A percentile compares a stretch with the other conserved stretches of the same genome.
These are phyloP conservation scores for Letharia lupina DNA, from an alignment of 495 filamentous ascomycete species.

Conservation along the genomic window DNA sequence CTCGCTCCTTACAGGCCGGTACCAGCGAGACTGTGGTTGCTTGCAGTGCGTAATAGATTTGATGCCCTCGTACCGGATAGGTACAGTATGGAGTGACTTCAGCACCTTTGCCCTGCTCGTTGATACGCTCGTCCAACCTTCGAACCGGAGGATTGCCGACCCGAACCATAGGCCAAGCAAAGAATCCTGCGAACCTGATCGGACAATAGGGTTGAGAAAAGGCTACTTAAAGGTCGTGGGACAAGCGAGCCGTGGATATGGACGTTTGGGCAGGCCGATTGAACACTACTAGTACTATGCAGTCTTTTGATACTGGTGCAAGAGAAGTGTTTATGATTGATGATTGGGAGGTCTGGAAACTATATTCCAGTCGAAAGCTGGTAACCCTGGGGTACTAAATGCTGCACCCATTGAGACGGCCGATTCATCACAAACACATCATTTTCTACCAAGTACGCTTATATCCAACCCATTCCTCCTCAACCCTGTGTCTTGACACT, in stretches of 20 bases:
- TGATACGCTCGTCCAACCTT: neutral
- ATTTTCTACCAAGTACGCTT: neutral
- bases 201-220: neutral
- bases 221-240: neutral
- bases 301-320: neutral
- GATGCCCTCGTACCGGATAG: neutral
- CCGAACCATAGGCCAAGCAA: neutral
- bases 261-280: neutral
- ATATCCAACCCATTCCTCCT: neutral
- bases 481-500: neutral
- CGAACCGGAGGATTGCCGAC: constrained; percentile 4
- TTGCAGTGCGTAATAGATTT: neutral
- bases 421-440: neutral
- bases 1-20: neutral
- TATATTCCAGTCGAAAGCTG: neutral
- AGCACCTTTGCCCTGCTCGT: neutral
- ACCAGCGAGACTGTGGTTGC: neutral
- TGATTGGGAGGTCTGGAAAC: neutral
- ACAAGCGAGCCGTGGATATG: neutral
- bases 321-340: neutral
- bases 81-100: neutral
- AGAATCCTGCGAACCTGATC: neutral
- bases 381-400: neutral
- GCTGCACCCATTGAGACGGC: neutral
- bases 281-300: neutral